Conservation (phyloP, 352 stramenopile genomes). For the Phytophthora europaea region DNA sequence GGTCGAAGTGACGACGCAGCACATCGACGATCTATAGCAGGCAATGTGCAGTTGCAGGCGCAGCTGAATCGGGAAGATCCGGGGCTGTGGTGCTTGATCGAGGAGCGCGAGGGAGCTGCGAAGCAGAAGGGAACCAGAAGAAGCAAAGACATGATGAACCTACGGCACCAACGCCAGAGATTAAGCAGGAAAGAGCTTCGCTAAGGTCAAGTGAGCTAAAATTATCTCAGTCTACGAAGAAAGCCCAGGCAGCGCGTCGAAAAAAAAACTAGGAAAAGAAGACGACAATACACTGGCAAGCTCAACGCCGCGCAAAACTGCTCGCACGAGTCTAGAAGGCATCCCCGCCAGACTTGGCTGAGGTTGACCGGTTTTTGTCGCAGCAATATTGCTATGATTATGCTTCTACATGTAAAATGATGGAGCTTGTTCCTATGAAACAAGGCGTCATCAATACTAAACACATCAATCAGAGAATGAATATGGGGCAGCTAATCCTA, state of each 20-base stretch:
- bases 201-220: background rate
- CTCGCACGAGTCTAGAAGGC: background rate
- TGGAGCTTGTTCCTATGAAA: background rate
- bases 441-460: background rate
- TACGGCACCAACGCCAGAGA: background rate
- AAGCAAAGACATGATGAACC: background rate
- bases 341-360: background rate
- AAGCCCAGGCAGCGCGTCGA: background rate
- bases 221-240: background rate
- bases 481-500: constrained; percentile 5
- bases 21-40: background rate
- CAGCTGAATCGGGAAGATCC: background rate
- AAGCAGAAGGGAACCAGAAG: background rate
- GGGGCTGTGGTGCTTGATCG: background rate
- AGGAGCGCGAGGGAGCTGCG: background rate
- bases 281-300: background rate
- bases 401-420: background rate
- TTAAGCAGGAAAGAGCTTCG: background rate
- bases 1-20: background rate
- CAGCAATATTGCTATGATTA: background rate
- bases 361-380: background rate
- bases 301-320: background rate
- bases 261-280: background rate
- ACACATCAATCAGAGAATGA: constrained; percentile 8
- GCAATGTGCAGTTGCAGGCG: background rate